phyloP scores from a whole-genome alignment of 192 early-diverging fungal species.

The Coemansia sp. region DNA sequence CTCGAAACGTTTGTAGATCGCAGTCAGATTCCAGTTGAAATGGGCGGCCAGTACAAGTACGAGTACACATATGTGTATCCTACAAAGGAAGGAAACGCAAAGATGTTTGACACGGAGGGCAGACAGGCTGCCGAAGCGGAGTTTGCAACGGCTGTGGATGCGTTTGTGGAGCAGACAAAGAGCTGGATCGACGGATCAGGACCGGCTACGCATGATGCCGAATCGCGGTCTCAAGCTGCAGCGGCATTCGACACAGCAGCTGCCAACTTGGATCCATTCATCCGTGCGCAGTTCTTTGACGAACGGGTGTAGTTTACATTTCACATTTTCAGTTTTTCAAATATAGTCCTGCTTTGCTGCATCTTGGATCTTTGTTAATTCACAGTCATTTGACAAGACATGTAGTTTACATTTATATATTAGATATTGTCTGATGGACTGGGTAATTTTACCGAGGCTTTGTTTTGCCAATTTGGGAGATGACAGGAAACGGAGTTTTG shows the following conservation, averaged over 20 bases:
- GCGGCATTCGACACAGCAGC: conserved; percentile 30
- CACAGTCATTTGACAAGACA: no score
- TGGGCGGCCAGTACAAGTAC: conserved; percentile 63
- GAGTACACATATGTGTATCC: conserved; percentile 57
- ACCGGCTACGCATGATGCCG: conserved; percentile 8
- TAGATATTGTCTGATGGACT: no score
- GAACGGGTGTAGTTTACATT: conserved; percentile 18
- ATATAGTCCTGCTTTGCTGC: no score
- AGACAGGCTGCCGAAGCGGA: conserved; percentile 44
- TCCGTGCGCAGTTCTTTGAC: conserved; percentile 38
- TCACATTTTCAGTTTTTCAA: neutral
- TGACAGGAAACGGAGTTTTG: conserved; percentile 34
- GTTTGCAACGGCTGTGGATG: conserved; percentile 30
- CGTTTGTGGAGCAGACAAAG: conserved; percentile 48
- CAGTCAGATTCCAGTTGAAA: conserved; percentile 57
- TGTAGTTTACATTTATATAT: no score
- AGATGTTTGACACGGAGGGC: conserved; percentile 55
- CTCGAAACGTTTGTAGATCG: conserved; percentile 62
- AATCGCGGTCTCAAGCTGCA: conserved; percentile 25
- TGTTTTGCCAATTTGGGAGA: conserved; percentile 10
- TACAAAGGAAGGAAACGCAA: conserved; percentile 54
- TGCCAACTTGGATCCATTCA: conserved; percentile 55
- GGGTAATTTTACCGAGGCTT: neutral
- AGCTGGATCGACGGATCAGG: conserved; percentile 39
- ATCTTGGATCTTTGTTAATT: no score